Evolutionary conservation across 805 yeast species (phyloP), one percentile per base, ranked within the genome.

Genomic region (Pichia membranifaciens): DNA sequence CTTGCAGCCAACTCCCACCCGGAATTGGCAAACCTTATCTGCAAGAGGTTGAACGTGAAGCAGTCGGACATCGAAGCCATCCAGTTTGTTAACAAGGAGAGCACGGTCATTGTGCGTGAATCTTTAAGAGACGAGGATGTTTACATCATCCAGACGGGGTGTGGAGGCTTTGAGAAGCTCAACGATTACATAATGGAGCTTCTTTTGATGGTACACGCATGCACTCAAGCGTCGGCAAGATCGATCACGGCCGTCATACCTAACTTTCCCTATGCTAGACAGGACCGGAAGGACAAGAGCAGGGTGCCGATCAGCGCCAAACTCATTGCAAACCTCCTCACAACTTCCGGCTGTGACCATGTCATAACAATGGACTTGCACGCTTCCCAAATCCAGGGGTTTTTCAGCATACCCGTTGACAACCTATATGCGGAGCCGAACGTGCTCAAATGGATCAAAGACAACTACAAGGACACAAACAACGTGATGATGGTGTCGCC

Each of bases 341-440:
- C 88, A 48, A 87, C 96, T 2, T 93, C 97, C 3, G 98, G 99
- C 6, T 90, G 96, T 67, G 78, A 87, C 62, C 97, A 93, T 67
- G 91, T 91, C 34, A 89, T 91, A 54, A 93, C 98, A 20, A 84
- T 91, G 95, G 99, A 91, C 66, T 72, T 91, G 55, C 99, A 91
- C 63, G 98, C 98, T 8, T 86, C 96, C 10, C 99, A 91, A 66
- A 93, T 93, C 58, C 98, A 93, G 71, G 99, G 99, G 2, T 91
- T 91, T 62, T 91, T 91, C 72, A 81, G 81, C 53, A 88, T 88
- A 32, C 98, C 99, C 2, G 98, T 91, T 23, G 98, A 91, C 69
- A 93, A 91, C 61, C 73, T 91, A 52, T 91, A 90, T 58, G 97
- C 96, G 17, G 98, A 93, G 62, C 98, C 99, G 41, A 79, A 84